Conservation (phyloP, 225 moss, liverwort and hornwort genomes). For the Anthoceros angustus region DNA sequence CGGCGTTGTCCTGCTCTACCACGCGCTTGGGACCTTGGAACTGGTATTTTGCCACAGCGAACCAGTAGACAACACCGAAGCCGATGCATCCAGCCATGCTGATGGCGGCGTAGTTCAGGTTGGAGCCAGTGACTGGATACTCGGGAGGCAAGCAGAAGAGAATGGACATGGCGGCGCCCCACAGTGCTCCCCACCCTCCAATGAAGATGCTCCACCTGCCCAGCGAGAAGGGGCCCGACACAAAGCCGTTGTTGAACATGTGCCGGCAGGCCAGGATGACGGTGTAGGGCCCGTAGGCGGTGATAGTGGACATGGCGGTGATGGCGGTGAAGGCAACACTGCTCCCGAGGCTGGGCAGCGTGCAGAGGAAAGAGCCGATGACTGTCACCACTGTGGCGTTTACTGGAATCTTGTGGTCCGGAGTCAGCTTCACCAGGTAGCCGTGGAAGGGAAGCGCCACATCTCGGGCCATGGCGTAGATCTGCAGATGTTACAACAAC, state of each 20-base stretch:
- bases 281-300: slow-evolving; percentile 32
- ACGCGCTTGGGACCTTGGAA: slow-evolving; percentile 27
- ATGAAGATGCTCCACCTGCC: slow-evolving; percentile 18
- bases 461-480: slow-evolving; percentile 30
- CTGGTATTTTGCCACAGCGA: slow-evolving; percentile 7
- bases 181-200: slow-evolving; percentile 27
- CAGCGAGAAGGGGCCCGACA: slow-evolving; percentile 22
- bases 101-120: slow-evolving; percentile 21
- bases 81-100: slow-evolving; percentile 14
- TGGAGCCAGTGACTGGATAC: slow-evolving; percentile 17
- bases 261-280: slow-evolving; percentile 23
- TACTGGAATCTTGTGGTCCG: slow-evolving; percentile 16
- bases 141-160: slow-evolving; percentile 25
- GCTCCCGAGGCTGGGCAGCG: slow-evolving; percentile 24
- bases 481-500: slow-evolving; percentile 6
- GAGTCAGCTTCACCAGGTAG: slow-evolving; percentile 10
- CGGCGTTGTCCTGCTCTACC: background rate
- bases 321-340: slow-evolving; percentile 30
- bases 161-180: slow-evolving; percentile 22
- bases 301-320: slow-evolving; percentile 34
- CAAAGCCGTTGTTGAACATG: slow-evolving; percentile 21
- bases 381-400: slow-evolving; percentile 26
- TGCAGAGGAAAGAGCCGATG: slow-evolving; percentile 25
- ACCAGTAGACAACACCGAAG: slow-evolving; percentile 21
- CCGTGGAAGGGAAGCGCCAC: slow-evolving; percentile 17